A percentile compares a stretch with the other conserved stretches of the same genome.
phyloP scores from a whole-genome alignment of 257 asterid genomes.

The Przewalskia tangutica region DNA sequence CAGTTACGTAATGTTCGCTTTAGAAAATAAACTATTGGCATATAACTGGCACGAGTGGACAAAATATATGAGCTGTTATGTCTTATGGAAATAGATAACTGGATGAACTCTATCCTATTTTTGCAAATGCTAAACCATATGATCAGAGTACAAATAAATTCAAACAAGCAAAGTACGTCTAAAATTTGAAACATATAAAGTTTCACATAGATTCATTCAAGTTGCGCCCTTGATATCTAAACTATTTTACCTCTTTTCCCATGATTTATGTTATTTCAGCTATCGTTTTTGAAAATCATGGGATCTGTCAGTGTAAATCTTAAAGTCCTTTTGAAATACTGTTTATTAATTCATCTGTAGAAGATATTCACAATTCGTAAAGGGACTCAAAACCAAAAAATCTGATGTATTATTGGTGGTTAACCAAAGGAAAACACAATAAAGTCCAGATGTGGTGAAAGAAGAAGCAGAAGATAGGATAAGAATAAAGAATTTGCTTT shows the following conservation, averaged over 20 bases:
- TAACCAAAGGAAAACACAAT: neutral
- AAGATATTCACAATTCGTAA: neutral
- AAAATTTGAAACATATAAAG: neutral
- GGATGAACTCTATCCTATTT: neutral
- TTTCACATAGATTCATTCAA: neutral
- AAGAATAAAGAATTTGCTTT: neutral
- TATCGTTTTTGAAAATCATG: neutral
- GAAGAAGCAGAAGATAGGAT: neutral
- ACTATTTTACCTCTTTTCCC: neutral
- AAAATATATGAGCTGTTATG: neutral
- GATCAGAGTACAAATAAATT: slow-evolving; percentile 12
- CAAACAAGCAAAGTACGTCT: neutral
- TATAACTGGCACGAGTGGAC: neutral
- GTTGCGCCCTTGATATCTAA: neutral
- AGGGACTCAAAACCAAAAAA: neutral
- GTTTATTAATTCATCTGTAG: neutral
- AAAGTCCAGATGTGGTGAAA: neutral
- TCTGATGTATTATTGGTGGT: neutral
- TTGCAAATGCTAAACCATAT: slow-evolving; percentile 9
- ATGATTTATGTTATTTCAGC: neutral
- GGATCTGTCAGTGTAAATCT: neutral
- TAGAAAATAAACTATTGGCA: neutral
- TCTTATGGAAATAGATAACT: neutral
- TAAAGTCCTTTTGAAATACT: neutral
- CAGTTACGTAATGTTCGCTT: slow-evolving; percentile 2